phyloP scores from a whole-genome alignment of 2,329 filamentous ascomycete genomes.

The Ilyonectria robusta region DNA sequence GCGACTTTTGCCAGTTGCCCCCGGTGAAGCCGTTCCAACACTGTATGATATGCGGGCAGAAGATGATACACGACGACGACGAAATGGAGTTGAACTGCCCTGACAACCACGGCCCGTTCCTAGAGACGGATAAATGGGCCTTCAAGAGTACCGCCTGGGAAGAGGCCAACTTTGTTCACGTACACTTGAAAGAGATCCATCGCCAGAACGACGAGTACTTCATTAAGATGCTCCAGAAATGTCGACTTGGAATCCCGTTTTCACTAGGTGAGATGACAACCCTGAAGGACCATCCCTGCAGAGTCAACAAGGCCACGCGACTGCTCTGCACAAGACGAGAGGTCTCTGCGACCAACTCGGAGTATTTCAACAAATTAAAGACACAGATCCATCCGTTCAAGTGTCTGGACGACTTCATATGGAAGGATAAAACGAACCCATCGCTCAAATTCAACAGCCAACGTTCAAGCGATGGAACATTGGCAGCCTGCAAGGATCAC shows the following conservation, averaged over 20 bases:
- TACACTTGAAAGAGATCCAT: slow-evolving; percentile 69
- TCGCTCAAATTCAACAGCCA: no score
- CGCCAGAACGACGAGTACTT: slow-evolving; percentile 69
- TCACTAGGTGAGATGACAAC: slow-evolving; percentile 54
- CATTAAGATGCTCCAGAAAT: slow-evolving; percentile 68
- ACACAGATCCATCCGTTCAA: slow-evolving; percentile 14
- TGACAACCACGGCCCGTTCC: slow-evolving; percentile 53
- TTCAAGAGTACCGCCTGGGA: slow-evolving; percentile 70
- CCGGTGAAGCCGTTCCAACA: slow-evolving; percentile 68
- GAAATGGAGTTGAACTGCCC: slow-evolving; percentile 46
- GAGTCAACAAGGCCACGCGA: slow-evolving; percentile 48
- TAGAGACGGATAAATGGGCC: slow-evolving; percentile 71
- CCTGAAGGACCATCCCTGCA: slow-evolving; percentile 61
- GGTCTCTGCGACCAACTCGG: slow-evolving; percentile 19
- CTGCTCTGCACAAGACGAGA: slow-evolving; percentile 34
- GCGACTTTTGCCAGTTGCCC: slow-evolving; percentile 72
- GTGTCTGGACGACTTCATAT: slow-evolving; percentile 32
- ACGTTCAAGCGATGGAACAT: slow-evolving; percentile 35
- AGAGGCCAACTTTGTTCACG: slow-evolving; percentile 65
- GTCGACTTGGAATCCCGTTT: slow-evolving; percentile 62
- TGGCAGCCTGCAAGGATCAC: slow-evolving; percentile 28
- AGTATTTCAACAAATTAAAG: slow-evolving; percentile 18
- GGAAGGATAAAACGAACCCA: no score
- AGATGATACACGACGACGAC: neutral
- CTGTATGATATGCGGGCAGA: slow-evolving; percentile 39